phyloP scores from a whole-genome alignment of 805 yeast genomes.

The Saturnispora bothae region DNA sequence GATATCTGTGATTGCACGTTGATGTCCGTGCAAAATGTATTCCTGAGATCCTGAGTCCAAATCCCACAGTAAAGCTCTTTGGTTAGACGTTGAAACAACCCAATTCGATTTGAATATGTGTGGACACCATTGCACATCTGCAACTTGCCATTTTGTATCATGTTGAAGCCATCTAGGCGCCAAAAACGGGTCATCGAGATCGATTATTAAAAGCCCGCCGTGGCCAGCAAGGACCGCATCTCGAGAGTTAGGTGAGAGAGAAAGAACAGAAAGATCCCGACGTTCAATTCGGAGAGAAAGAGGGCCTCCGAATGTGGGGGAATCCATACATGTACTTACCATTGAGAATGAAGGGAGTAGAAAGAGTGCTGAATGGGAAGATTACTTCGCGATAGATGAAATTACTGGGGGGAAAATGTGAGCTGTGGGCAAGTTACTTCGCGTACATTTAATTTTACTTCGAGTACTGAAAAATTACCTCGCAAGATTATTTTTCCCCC shows the following conservation, averaged over 20 bases:
- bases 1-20: slow-evolving; percentile 91
- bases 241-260: slow-evolving; percentile 79
- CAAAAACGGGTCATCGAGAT: slow-evolving; percentile 88
- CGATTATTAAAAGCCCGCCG: slow-evolving; percentile 80
- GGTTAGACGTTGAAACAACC: slow-evolving; percentile 91
- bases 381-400: too few species aligned
- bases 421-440: too few species aligned
- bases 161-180: slow-evolving; percentile 93
- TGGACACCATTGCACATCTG: slow-evolving; percentile 98
- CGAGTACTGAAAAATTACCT: too few species aligned
- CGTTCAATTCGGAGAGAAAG: slow-evolving; percentile 83
- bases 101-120: slow-evolving; percentile 76
- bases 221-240: slow-evolving; percentile 87
- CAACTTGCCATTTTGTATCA: slow-evolving; percentile 94
- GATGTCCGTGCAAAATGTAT: slow-evolving; percentile 80
- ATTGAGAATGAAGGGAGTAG: too few species aligned
- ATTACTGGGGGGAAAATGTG: too few species aligned
- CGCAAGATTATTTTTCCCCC: too few species aligned
- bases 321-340: slow-evolving; percentile 29
- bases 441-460: too few species aligned
- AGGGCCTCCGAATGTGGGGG: slow-evolving; percentile 69
- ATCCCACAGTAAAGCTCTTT: slow-evolving; percentile 93
- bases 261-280: slow-evolving; percentile 76
- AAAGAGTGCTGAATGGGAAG: too few species aligned
- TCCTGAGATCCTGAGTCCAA: slow-evolving; percentile 52